phyloP scores from a whole-genome alignment of 1,139 yeast genomes.

The Protomyces lactucae-debilis region DNA sequence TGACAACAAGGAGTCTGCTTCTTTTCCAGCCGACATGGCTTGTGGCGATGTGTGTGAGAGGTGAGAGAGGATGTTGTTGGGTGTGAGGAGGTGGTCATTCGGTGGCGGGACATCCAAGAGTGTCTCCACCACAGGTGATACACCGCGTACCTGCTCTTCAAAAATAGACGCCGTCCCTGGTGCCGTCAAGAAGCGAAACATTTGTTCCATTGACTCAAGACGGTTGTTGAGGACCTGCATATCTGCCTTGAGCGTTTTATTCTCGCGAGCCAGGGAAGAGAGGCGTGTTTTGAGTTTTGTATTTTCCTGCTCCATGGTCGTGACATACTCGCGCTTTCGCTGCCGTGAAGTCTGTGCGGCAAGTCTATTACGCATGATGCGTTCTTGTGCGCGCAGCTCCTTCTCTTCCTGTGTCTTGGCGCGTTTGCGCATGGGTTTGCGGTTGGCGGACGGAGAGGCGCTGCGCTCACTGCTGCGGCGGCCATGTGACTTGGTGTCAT shows the following conservation, averaged over 20 bases:
- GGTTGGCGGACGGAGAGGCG: background rate
- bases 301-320: constrained; percentile 56
- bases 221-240: constrained; percentile 1
- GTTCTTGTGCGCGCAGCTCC: constrained; percentile 89
- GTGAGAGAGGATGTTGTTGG: background rate
- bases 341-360: constrained; percentile 98
- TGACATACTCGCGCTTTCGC: constrained; percentile 89
- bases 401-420: constrained; percentile 96
- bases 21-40: background rate
- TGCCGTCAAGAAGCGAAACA: constrained; percentile 5
- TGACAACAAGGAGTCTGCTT: background rate
- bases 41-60: background rate
- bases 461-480: background rate
- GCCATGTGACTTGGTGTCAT: background rate
- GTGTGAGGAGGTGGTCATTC: background rate
- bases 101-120: background rate
- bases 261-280: constrained; percentile 5
- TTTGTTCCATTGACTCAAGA: constrained; percentile 13
- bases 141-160: background rate
- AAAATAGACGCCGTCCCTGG: background rate
- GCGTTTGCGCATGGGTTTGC: constrained; percentile 86
- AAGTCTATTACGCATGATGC: constrained; percentile 86
- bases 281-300: constrained; percentile 6
- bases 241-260: background rate
- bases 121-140: background rate